Evolutionary conservation across 2,329 filamentous ascomycete genomes (phyloP), one percentile per base, ranked within the genome.

Genomic region (Aureobasidium sp.): DNA sequence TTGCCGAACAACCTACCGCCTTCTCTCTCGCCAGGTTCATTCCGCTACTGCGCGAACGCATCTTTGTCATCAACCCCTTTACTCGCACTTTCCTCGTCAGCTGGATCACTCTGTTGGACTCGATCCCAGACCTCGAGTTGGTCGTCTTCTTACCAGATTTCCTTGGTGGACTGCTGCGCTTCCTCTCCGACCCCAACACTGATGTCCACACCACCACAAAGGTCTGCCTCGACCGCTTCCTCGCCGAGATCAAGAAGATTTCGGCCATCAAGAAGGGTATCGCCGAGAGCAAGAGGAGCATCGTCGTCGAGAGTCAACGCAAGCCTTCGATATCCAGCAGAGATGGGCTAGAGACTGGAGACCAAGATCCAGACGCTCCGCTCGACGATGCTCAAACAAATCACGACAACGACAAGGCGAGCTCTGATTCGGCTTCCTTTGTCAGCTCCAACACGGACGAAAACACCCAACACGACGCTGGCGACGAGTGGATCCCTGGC

Each of bases 151-250:
- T 99, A 25, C 95, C 94, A 1, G 90, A 93, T 53, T 99, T 99
- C 68, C 79, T 99, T 1, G 88, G 85, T 27, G 94, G 93, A 0
- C 77, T 99, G 43, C 84, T 99, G 67, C 93, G 88, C 68, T 99
- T 97, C 67, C 81, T 99, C 11, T 92, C 90, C 64, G 94, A 96
- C 68, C 85, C 88, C 13, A 96, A 96, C 70, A 80, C 85, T 50
- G 94, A 99, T 72, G 94, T 99, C n/a, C 90, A 96, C 68, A 90
- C 93, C 57, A 89, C 90, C 42, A 97, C 94, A 0, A 92, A 96
- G 71, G 84, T 84, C 27, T 89, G 91, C 50, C 77, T 99, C 23
- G 93, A 97, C 72, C 87, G 90, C 65, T 97, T 99, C 67, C 77
- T 99, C 19, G 85, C 82, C 54, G 94, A 99, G 74, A 97, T 99